Percentiles rank a stretch among this genome's conserved stretches.
These are phyloP conservation scores for Neurospora sp. DNA, from an alignment of 2,329 filamentous ascomycete species.

Conservation along the genomic window DNA sequence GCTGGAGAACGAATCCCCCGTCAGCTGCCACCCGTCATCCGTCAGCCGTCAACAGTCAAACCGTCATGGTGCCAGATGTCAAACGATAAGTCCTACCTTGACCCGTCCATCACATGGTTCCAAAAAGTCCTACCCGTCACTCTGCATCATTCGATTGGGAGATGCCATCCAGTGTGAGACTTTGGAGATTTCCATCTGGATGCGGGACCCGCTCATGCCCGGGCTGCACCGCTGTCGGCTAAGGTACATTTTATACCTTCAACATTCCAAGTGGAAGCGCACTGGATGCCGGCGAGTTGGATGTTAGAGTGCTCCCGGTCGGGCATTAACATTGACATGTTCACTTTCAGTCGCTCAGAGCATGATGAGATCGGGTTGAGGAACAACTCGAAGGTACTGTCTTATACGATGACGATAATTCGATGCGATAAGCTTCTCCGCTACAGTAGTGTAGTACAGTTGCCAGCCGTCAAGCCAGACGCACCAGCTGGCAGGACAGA, in stretches of 20 bases:
- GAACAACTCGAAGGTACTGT: neutral
- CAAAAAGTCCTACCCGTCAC: neutral
- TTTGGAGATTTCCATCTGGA: neutral
- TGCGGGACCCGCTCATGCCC: neutral
- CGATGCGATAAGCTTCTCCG: neutral
- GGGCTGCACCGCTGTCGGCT: neutral
- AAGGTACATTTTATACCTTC: neutral
- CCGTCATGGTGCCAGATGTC: neutral
- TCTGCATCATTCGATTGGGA: neutral
- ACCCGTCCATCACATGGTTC: neutral
- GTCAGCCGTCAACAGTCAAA: neutral
- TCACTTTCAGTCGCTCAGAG: neutral
- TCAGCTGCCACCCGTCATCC: neutral
- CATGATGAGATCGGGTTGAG: neutral
- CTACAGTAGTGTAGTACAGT: neutral
- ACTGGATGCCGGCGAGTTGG: neutral
- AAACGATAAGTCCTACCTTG: neutral
- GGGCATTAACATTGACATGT: neutral
- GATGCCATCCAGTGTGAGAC: neutral
- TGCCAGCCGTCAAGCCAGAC: neutral
- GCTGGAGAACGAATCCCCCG: neutral
- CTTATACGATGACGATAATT: neutral
- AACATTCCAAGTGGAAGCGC: neutral
- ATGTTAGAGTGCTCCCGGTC: neutral
- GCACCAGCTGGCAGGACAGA: neutral